Evolutionary conservation across 1,139 yeast genomes (phyloP), one percentile per base, ranked within the genome.

Genomic region (Torulaspora pretoriensis): DNA sequence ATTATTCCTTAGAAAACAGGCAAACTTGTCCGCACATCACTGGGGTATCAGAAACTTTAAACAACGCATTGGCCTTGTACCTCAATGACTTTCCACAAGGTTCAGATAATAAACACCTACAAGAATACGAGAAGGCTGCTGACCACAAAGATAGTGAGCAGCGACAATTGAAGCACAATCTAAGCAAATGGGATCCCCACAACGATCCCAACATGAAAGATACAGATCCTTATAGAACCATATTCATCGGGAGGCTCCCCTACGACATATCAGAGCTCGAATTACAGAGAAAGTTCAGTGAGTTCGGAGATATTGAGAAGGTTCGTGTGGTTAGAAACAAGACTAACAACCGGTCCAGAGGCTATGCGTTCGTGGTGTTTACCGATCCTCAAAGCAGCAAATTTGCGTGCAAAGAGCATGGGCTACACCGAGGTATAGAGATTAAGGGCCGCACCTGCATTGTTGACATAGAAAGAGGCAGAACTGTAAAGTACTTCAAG

Each of bases 321-420:
- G 65, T 66, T 1, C 70, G 90, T 22, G 73, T 89, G 2, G 85
- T 89, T 0, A 68, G 87, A 51, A 84, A 84, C 56, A 68, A 66
- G 35, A 60, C 59, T 2, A 58, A 70, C 0, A 76, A 77, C 25
- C 75, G 77, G 51, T 77, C 94, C 0, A 70, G 80, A 48, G 97
- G 97, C 0, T 92, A 92, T 61, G 97, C 86, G 1, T 92, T 92
- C 62, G 70, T 90, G 1, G 83, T 83, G 3, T 90, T 78, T 64
- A 82, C 77, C 3, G 58, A 57, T 32, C 46, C 56, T 8, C 47
- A 46, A 8, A 48, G 55, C 29, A 55, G 60, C 23, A 56, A 70
- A 73, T 38, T 83, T 76, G 44, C 57, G 64, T 13, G 85, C 77
- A 55, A 83, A 84, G 50, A 73, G 71, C 48, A 63, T 47, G 50